phyloP scores from a whole-genome alignment of 306 rosid genomes.

The Corylus avellana region DNA sequence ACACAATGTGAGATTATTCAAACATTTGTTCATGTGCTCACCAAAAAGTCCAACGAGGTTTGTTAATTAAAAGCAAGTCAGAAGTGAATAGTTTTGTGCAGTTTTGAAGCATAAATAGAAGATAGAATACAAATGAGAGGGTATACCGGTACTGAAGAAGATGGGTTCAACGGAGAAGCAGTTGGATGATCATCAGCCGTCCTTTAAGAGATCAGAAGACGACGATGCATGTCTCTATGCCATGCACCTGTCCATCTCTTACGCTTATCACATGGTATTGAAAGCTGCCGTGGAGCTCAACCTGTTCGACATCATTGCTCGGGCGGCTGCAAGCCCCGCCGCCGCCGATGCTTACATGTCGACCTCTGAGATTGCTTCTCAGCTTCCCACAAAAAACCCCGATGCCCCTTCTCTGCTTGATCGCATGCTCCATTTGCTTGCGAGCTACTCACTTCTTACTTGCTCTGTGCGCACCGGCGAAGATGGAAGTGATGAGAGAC shows the following conservation, averaged over 20 bases:
- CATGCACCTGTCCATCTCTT: neutral
- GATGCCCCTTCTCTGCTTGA: slow-evolving; percentile 22
- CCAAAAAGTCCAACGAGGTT: too few relatives aligned
- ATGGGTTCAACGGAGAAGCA: too few relatives aligned
- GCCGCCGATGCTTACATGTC: slow-evolving; percentile 17
- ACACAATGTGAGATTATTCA: too few relatives aligned
- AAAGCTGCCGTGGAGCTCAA: slow-evolving; percentile 35
- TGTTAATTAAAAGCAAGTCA: too few relatives aligned
- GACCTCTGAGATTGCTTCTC: slow-evolving; percentile 29
- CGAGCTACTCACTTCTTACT: slow-evolving; percentile 20
- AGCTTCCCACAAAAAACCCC: neutral
- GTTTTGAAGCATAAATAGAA: too few relatives aligned
- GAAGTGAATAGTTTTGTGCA: too few relatives aligned
- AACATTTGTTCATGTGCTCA: too few relatives aligned
- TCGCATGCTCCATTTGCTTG: slow-evolving; percentile 31
- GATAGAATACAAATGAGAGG: too few relatives aligned
- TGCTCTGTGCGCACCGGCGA: neutral
- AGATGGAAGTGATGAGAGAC: neutral
- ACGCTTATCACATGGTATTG: slow-evolving; percentile 5
- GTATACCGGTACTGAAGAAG: too few relatives aligned
- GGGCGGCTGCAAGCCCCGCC: neutral
- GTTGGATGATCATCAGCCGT: too few relatives aligned
- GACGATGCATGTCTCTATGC: slow-evolving; percentile 25
- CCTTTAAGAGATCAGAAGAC: neutral
- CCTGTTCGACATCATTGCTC: slow-evolving; percentile 30